Percentiles rank a stretch among this genome's conserved stretches.
Conservation (phyloP, 805 yeast genomes). For the Spathaspora hagerdaliae region DNA sequence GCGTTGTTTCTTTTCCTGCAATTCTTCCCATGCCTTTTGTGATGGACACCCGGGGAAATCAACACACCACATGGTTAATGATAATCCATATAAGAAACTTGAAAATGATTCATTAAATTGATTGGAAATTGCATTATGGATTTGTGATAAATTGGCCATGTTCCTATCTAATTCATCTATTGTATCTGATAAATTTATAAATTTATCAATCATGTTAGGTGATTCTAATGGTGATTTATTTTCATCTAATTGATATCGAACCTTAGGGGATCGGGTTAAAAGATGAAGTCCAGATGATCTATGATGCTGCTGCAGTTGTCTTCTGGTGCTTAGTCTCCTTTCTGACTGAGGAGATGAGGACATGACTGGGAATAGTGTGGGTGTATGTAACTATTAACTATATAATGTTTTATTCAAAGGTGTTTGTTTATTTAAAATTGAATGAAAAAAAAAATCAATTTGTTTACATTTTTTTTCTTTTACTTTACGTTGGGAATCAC, state of each 20-base stretch:
- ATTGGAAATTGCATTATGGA: conserved; percentile 57
- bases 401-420: too few relatives aligned
- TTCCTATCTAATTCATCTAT: conserved; percentile 55
- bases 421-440: too few relatives aligned
- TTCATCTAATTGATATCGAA: conserved; percentile 41
- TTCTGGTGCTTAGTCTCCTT: conserved; percentile 9
- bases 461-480: too few relatives aligned
- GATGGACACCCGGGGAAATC: conserved; percentile 53
- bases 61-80: conserved; percentile 85
- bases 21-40: conserved; percentile 28
- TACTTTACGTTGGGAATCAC: too few relatives aligned
- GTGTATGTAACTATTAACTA: too few relatives aligned
- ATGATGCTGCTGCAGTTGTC: conserved; percentile 17
- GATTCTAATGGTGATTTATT: conserved; percentile 41
- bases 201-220: conserved; percentile 32
- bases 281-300: conserved; percentile 36
- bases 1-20: conserved; percentile 17
- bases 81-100: conserved; percentile 71
- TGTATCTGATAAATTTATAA: conserved; percentile 45
- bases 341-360: conserved; percentile 18
- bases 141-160: conserved; percentile 50
- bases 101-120: conserved; percentile 76
- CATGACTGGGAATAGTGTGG: too few relatives aligned
- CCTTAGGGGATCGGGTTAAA: conserved; percentile 39
- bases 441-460: too few relatives aligned